Evolutionary conservation across 164 flowering plant species (phyloP).

Genomic region (Brasenia schreberi): DNA sequence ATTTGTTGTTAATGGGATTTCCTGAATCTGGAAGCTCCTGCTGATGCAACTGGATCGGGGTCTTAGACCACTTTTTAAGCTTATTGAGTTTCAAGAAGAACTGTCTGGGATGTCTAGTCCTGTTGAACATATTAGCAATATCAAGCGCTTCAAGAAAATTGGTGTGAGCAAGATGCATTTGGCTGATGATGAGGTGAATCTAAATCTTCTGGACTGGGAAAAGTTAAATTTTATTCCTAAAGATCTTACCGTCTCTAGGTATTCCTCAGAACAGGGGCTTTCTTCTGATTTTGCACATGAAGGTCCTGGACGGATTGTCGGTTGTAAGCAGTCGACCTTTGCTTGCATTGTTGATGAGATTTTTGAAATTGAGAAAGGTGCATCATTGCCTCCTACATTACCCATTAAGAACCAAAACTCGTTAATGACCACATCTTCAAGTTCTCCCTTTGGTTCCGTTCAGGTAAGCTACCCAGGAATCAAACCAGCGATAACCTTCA

Average conservation of each 20-base stretch:
- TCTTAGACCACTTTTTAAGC: slow-evolving; percentile 62
- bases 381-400: slow-evolving; percentile 19
- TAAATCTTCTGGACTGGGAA: slow-evolving; percentile 49
- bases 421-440: slow-evolving; percentile 16
- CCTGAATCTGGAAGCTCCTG: slow-evolving; percentile 80
- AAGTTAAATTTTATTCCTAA: slow-evolving; percentile 31
- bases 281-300: slow-evolving; percentile 37
- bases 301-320: slow-evolving; percentile 22
- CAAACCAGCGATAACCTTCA: slow-evolving; percentile 41
- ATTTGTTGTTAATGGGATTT: slow-evolving; percentile 69
- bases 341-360: slow-evolving; percentile 80
- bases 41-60: slow-evolving; percentile 83
- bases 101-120: slow-evolving; percentile 30
- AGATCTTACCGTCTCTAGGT: slow-evolving; percentile 23
- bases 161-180: slow-evolving; percentile 65
- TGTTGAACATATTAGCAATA: slow-evolving; percentile 30
- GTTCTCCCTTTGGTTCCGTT: slow-evolving; percentile 31
- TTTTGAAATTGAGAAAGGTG: slow-evolving; percentile 75
- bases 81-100: slow-evolving; percentile 63
- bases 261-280: slow-evolving; percentile 34
- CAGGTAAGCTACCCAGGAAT: slow-evolving; percentile 22
- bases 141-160: slow-evolving; percentile 46
- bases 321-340: slow-evolving; percentile 40
- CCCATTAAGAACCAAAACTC: slow-evolving; percentile 25
- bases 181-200: slow-evolving; percentile 68